Conservation (phyloP, 805 yeast genomes). For the Starmerella stellata region DNA sequence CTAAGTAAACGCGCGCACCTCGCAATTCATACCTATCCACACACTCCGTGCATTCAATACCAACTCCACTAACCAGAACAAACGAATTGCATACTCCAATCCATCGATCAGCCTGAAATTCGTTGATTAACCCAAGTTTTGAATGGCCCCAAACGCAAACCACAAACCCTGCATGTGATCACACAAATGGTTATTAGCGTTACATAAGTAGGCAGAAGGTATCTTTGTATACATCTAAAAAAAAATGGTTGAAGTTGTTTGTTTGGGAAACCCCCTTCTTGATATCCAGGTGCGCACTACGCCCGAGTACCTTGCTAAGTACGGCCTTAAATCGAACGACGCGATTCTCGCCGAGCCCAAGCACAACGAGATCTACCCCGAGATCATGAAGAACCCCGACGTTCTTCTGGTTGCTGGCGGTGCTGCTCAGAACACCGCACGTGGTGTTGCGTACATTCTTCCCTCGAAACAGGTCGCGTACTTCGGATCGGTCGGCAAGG, state of each 20-base stretch:
- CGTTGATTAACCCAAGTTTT: too few relatives aligned
- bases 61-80: too few relatives aligned
- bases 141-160: too few relatives aligned
- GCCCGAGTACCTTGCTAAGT: constrained; percentile 52
- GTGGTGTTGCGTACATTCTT: constrained; percentile 90
- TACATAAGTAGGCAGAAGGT: too few relatives aligned
- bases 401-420: constrained; percentile 87
- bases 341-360: constrained; percentile 75
- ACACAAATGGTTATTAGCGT: too few relatives aligned
- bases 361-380: constrained; percentile 74
- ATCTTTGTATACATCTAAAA: too few relatives aligned
- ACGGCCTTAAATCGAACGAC: constrained; percentile 73
- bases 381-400: constrained; percentile 42
- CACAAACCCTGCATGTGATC: too few relatives aligned
- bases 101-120: too few relatives aligned
- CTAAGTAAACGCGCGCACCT: too few relatives aligned
- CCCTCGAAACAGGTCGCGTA: constrained; percentile 71
- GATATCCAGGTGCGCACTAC: constrained; percentile 65
- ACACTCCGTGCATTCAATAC: too few relatives aligned
- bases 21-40: too few relatives aligned
- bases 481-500: constrained; percentile 93
- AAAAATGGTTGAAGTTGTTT: constrained; percentile 36
- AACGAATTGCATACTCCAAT: too few relatives aligned
- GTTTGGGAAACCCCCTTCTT: constrained; percentile 83
- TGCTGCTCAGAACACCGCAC: constrained; percentile 97